These are phyloP conservation scores for Pythium aristosporum DNA, from an alignment of 352 stramenopile genomes.

Conservation along the genomic window DNA sequence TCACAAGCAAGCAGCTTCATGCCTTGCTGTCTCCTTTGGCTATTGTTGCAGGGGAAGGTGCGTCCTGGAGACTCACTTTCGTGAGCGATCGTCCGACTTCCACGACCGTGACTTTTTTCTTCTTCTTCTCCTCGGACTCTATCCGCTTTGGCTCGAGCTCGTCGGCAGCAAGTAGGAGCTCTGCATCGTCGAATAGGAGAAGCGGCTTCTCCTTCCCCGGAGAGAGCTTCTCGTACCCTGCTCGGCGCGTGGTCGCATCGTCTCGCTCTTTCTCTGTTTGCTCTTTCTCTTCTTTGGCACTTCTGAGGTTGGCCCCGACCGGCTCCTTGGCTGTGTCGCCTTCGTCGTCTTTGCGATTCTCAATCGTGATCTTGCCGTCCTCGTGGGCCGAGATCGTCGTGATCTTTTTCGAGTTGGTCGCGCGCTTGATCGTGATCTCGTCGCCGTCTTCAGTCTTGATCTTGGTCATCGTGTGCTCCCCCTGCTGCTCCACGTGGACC, in stretches of 20 bases:
- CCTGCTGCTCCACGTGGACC: slow-evolving; percentile 30
- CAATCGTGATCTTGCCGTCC: slow-evolving; percentile 75
- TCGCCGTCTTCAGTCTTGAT: slow-evolving; percentile 77
- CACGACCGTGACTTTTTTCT: slow-evolving; percentile 49
- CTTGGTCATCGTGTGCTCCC: slow-evolving; percentile 47
- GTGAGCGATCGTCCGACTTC: slow-evolving; percentile 40
- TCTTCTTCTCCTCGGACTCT: slow-evolving; percentile 11
- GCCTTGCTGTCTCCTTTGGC: background rate
- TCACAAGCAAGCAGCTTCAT: background rate
- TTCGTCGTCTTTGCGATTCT: slow-evolving; percentile 35
- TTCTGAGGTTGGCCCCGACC: background rate
- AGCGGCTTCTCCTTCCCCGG: slow-evolving; percentile 1
- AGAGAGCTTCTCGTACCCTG: slow-evolving; percentile 24
- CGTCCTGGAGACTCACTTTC: slow-evolving; percentile 36
- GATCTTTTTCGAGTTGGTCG: slow-evolving; percentile 56
- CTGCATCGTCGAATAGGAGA: background rate
- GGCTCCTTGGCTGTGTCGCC: background rate
- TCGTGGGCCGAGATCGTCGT: slow-evolving; percentile 72
- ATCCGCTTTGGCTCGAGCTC: slow-evolving; percentile 7
- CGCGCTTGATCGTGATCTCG: slow-evolving; percentile 78
- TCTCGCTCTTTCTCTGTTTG: slow-evolving; percentile 11
- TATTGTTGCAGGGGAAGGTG: background rate
- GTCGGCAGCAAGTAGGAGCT: background rate
- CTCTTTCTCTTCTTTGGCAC: slow-evolving; percentile 3
- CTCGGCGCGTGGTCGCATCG: slow-evolving; percentile 1